Conservation (phyloP, 2,329 filamentous ascomycete genomes). For the Neurospora crassa region DNA sequence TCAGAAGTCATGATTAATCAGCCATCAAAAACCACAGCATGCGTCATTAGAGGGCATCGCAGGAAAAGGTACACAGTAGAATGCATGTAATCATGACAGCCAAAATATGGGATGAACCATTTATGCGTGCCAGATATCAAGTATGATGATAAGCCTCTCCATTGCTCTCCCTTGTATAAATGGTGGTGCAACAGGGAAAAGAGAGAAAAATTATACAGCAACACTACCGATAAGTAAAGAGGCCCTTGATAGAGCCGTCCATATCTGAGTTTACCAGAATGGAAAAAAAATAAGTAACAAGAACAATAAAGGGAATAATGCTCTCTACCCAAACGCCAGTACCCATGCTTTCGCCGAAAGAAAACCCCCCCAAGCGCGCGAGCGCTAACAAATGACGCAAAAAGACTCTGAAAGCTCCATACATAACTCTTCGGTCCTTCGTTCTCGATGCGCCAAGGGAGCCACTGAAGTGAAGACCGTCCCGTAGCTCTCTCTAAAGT, state of each 20-base stretch:
- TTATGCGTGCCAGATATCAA: too few relatives aligned
- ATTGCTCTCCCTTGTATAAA: neutral
- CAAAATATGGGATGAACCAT: neutral
- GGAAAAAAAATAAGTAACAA: neutral
- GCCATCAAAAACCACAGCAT: neutral
- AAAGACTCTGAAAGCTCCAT: neutral
- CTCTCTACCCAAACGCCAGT: conserved; percentile 4
- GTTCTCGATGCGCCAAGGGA: neutral
- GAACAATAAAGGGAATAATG: neutral
- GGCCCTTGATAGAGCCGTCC: neutral
- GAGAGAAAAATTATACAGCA: neutral
- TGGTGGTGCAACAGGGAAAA: neutral
- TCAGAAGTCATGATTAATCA: neutral
- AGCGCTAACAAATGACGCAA: neutral
- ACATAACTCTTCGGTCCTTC: neutral
- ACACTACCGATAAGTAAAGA: neutral
- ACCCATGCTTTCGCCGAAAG: neutral
- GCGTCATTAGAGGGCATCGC: neutral
- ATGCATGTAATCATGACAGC: too few relatives aligned
- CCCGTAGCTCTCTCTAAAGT: neutral
- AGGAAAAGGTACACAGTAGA: neutral
- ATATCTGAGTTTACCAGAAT: neutral
- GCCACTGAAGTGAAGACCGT: neutral
- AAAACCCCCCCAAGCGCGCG: neutral
- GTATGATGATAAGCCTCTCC: neutral